These are phyloP conservation scores for Aureobasidium sp. DNA, from an alignment of 2,329 filamentous ascomycete genomes.

Conservation along the genomic window DNA sequence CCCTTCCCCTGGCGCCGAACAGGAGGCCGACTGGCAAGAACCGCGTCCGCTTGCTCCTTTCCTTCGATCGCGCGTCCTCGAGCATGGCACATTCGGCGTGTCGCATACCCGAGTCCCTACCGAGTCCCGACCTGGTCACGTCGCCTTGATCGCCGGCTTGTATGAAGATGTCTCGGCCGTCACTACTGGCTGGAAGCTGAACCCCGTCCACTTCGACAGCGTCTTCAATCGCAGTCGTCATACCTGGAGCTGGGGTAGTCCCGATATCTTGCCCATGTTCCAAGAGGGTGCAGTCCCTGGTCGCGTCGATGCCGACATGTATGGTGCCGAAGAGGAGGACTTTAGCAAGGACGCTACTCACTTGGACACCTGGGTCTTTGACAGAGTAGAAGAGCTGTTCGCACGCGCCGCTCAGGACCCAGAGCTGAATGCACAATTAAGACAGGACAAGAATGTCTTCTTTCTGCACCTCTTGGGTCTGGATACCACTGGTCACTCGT, in stretches of 20 bases:
- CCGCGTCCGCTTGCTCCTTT: conserved; percentile 83
- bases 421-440: conserved; percentile 61
- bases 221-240: conserved; percentile 95
- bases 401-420: conserved; percentile 67
- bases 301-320: conserved; percentile 77
- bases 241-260: conserved; percentile 99
- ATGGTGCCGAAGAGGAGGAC: conserved; percentile 78
- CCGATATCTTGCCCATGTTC: conserved; percentile 97
- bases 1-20: conserved; percentile 56
- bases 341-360: conserved; percentile 73
- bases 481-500: conserved; percentile 80
- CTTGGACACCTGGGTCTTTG: conserved; percentile 92
- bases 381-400: conserved; percentile 83
- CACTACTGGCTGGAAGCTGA: conserved; percentile 95
- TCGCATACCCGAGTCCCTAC: conserved; percentile 96
- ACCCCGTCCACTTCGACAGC: conserved; percentile 96
- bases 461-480: conserved; percentile 89
- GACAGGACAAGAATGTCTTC: conserved; percentile 83
- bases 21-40: conserved; percentile 53
- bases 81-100: conserved; percentile 90
- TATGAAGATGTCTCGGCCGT: conserved; percentile 98
- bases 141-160: conserved; percentile 88
- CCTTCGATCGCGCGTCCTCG: conserved; percentile 76
- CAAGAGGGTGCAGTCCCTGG: conserved; percentile 80
- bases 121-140: conserved; percentile 91